Evolutionary conservation across 2,329 filamentous ascomycete species (phyloP), one percentile per base, ranked within the genome.

Genomic region (Neodidymelliopsis sp.): DNA sequence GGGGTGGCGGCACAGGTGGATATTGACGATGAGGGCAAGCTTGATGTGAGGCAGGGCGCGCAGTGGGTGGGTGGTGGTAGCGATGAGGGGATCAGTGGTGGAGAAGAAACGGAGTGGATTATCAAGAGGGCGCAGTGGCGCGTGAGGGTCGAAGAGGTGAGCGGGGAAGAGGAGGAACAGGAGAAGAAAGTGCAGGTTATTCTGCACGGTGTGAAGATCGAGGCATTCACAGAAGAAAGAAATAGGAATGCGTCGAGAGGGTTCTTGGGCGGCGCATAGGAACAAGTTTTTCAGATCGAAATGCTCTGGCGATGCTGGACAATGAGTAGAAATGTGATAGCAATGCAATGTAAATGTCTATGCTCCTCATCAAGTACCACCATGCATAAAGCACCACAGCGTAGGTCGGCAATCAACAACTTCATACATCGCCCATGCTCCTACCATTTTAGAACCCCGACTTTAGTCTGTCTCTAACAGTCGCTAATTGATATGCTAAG

Each of bases 191-290:
- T 87, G 46, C 88, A 93, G 73, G 87, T 90, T 49, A 80, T 90
- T 16, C 79, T 96, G 38, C 79, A 88, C 12, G 89, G 85, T 1
- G 88, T 92, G 24, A 91, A 89, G 71, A 67, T 96, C 19, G 88
- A 95, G 59, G 88, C 86, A 0, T 82, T 85, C 59, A 87, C 81
- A 42, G 81, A 79, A 6, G 84, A 93, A 72, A 77, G 79, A 53
- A 80, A 80, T 9, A 81, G 89, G 55, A 96, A 95, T 74, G 74
- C 74, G 38, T 71, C 77, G 39, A 81, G 88, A 54, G 75, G 73
- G 0, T 96, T 95, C 67, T 70, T 95, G 40, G 55, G 59, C 4
- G 41, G 43, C 30, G 43, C 22, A 3, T 57, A 31, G n/a, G n/a
- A n/a, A n/a, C n/a, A n/a, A n/a, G n/a, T n/a, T n/a, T n/a, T n/a